Evolutionary conservation across 768 basidiomycete genomes (phyloP).

Genomic region (Phallus indusiatus): DNA sequence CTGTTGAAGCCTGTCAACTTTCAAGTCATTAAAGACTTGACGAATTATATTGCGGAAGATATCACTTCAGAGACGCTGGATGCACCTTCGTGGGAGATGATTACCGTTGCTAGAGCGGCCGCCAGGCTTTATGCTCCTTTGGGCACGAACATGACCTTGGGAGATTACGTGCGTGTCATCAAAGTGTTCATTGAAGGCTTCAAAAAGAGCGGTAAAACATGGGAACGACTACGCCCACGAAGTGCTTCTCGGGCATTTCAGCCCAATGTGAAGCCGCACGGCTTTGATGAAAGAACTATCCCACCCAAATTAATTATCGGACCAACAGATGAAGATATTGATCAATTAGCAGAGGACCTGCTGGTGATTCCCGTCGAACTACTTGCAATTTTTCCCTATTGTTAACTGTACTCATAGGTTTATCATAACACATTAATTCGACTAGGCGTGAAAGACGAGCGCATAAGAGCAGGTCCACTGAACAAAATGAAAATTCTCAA

Average conservation of each 20-base stretch:
- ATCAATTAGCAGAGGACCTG: conserved; percentile 36
- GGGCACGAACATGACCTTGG: conserved; percentile 78
- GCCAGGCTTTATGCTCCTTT: conserved; percentile 77
- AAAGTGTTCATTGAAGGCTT: conserved; percentile 72
- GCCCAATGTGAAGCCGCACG: background rate
- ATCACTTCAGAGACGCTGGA: conserved; percentile 75
- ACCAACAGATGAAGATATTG: conserved; percentile 17
- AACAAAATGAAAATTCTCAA: conserved; percentile 43
- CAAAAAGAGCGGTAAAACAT: conserved; percentile 30
- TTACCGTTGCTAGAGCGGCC: conserved; percentile 68
- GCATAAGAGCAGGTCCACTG: conserved; percentile 56
- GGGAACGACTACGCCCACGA: conserved; percentile 17
- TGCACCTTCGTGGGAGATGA: conserved; percentile 75
- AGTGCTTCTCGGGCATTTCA: conserved; percentile 12
- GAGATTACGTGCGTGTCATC: conserved; percentile 73
- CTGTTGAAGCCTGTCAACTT: conserved; percentile 61
- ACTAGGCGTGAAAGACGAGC: conserved; percentile 77
- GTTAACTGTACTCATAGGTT: conserved; percentile 27
- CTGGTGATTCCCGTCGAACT: conserved; percentile 33
- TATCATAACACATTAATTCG: conserved; percentile 66
- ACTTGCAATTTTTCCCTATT: background rate
- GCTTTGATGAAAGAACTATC: background rate
- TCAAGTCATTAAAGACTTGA: conserved; percentile 47
- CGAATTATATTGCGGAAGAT: conserved; percentile 51
- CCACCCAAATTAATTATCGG: background rate